These are phyloP conservation scores for Nothophytophthora sp. DNA, from an alignment of 352 stramenopile genomes.

Conservation along the genomic window DNA sequence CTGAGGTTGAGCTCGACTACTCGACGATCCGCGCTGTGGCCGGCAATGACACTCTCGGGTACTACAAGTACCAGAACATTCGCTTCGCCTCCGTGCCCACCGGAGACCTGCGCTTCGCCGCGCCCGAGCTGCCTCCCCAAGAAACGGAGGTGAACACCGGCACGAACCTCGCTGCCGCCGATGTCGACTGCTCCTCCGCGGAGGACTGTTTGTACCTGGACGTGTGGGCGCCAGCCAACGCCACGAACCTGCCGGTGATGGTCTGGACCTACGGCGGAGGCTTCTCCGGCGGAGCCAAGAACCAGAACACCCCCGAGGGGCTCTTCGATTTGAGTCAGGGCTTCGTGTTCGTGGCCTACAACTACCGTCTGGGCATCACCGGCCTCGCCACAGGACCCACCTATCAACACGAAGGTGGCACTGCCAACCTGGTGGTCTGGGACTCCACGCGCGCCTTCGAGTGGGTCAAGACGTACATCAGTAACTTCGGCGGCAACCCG, in stretches of 20 bases:
- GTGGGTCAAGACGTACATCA: slow-evolving; percentile 31
- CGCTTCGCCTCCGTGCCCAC: slow-evolving; percentile 11
- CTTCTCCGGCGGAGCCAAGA: slow-evolving; percentile 14
- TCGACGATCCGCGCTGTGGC: slow-evolving; percentile 10
- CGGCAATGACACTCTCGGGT: slow-evolving; percentile 11
- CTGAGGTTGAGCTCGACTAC: slow-evolving; percentile 14
- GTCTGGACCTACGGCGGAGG: slow-evolving; percentile 27
- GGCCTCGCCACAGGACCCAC: slow-evolving; percentile 13
- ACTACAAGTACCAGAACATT: slow-evolving; percentile 24
- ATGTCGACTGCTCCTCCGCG: slow-evolving; percentile 11
- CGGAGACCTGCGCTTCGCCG: slow-evolving; percentile 11
- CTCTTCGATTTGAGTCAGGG: slow-evolving; percentile 12
- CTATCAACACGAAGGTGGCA: slow-evolving; percentile 19
- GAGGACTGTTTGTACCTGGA: slow-evolving; percentile 33
- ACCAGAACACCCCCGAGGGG: slow-evolving; percentile 10
- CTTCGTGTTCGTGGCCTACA: slow-evolving; percentile 26
- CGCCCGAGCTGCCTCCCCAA: slow-evolving; percentile 4
- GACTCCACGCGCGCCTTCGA: slow-evolving; percentile 22
- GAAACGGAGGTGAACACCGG: slow-evolving; percentile 17
- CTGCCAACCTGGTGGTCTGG: slow-evolving; percentile 19
- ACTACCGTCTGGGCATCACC: slow-evolving; percentile 27
- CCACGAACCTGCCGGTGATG: slow-evolving; percentile 25
- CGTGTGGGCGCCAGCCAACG: slow-evolving; percentile 17
- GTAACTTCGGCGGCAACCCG: slow-evolving; percentile 26
- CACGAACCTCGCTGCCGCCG: slow-evolving; percentile 21